phyloP scores from a whole-genome alignment of 495 filamentous ascomycete species.

The Aspergillus nanangensis region DNA sequence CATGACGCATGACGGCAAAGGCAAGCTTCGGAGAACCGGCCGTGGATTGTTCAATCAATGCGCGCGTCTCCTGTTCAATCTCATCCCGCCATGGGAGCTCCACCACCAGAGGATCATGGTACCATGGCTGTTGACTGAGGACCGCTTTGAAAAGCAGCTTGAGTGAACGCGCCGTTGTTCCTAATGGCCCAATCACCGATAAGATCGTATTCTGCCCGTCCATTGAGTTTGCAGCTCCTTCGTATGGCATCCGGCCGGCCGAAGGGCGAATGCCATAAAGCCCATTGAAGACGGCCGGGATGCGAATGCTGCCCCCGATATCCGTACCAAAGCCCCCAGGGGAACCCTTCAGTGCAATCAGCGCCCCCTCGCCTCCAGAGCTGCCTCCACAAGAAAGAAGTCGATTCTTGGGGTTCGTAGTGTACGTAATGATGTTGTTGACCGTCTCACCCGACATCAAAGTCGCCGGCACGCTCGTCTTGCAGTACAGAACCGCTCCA shows the following conservation, averaged over 20 bases:
- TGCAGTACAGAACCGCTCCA: constrained; percentile 62
- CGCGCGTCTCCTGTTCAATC: constrained; percentile 39
- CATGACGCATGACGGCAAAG: constrained; percentile 49
- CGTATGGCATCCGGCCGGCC: constrained; percentile 39
- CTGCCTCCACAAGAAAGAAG: constrained; percentile 48
- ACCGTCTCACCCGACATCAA: constrained; percentile 59
- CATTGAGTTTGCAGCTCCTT: constrained; percentile 44
- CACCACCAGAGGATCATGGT: constrained; percentile 56
- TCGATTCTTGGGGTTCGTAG: constrained; percentile 47
- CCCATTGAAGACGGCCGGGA: constrained; percentile 62
- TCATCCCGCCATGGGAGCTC: constrained; percentile 61
- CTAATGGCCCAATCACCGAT: constrained; percentile 56
- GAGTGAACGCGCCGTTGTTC: constrained; percentile 44
- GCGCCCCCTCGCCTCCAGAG: constrained; percentile 60
- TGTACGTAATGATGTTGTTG: constrained; percentile 51
- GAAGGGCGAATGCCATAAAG: constrained; percentile 54
- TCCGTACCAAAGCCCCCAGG: constrained; percentile 62
- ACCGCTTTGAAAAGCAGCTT: constrained; percentile 51
- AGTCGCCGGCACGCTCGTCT: constrained; percentile 58
- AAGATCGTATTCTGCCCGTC: constrained; percentile 55
- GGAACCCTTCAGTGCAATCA: constrained; percentile 52
- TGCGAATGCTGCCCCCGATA: constrained; percentile 66
- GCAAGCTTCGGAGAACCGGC: constrained; percentile 31
- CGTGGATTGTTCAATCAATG: constrained; percentile 30
- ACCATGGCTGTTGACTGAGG: constrained; percentile 56